phyloP scores from a whole-genome alignment of 2,329 filamentous ascomycete species.

The Fusarium sp. region DNA sequence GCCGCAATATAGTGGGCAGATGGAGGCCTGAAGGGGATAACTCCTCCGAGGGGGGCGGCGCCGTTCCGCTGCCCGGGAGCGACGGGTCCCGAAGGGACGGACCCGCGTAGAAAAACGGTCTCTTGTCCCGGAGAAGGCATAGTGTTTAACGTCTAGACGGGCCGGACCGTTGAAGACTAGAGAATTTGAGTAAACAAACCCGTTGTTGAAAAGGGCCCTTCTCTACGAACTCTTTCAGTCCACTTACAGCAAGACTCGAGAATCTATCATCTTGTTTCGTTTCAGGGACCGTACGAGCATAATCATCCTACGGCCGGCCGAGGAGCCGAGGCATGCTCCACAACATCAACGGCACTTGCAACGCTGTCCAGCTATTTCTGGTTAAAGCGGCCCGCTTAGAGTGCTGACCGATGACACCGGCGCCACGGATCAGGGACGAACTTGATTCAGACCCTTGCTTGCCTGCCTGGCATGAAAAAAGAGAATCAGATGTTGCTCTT shows the following conservation, averaged over 20 bases:
- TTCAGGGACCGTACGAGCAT: neutral
- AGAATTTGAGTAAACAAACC: neutral
- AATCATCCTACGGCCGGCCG: neutral
- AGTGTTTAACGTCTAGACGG: conserved; percentile 20
- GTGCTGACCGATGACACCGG: conserved; percentile 15
- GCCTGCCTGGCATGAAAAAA: neutral
- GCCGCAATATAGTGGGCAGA: conserved; percentile 10
- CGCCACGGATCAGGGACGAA: conserved; percentile 1
- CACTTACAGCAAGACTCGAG: neutral
- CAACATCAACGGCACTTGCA: neutral
- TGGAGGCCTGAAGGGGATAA: conserved; percentile 16
- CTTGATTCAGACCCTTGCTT: conserved; percentile 1
- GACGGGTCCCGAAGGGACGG: neutral
- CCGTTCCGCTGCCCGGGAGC: conserved; percentile 19
- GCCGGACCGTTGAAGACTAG: conserved; percentile 21
- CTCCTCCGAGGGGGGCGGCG: conserved; percentile 21
- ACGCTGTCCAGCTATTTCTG: conserved; percentile 4
- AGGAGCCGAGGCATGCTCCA: conserved; percentile 15
- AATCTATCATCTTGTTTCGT: neutral
- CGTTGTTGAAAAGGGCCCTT: neutral
- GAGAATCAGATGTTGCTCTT: neutral
- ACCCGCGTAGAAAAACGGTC: neutral
- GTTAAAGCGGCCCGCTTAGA: conserved; percentile 7
- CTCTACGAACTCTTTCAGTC: neutral
- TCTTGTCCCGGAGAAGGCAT: neutral